Evolutionary conservation across 805 yeast genomes (phyloP).

Genomic region (Suhomyces canberraensis): DNA sequence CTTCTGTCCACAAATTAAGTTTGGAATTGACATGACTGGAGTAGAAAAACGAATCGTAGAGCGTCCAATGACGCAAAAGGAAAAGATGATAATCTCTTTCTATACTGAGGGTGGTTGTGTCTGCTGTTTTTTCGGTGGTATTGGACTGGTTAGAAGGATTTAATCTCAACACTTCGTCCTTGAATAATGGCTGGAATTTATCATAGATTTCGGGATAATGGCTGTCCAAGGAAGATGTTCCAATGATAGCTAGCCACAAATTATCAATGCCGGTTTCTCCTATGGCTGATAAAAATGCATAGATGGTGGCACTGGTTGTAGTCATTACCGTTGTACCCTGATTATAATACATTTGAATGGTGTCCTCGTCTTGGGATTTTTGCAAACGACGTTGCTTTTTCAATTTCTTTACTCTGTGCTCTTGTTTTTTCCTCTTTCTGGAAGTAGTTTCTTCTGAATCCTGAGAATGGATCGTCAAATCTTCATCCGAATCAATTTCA

Average conservation of each 20-base stretch:
- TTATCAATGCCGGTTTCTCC: conserved; percentile 73
- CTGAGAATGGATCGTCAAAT: conserved; percentile 16
- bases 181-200: conserved; percentile 65
- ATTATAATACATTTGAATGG: conserved; percentile 71
- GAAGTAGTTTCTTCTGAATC: conserved; percentile 23
- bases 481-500: conserved; percentile 17
- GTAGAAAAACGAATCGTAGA: conserved; percentile 86
- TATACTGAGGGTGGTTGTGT: conserved; percentile 49
- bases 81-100: conserved; percentile 87
- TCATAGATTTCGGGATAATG: conserved; percentile 74
- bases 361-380: conserved; percentile 47
- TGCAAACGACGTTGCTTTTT: conserved; percentile 38
- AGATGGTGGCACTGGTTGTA: conserved; percentile 75
- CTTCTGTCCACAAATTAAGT: conserved; percentile 84
- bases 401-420: conserved; percentile 24
- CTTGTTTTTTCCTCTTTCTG: conserved; percentile 30
- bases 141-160: conserved; percentile 32
- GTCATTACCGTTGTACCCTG: conserved; percentile 78
- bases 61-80: conserved; percentile 85
- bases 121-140: conserved; percentile 31
- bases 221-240: conserved; percentile 76
- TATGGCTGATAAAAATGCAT: conserved; percentile 72
- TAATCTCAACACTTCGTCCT: conserved; percentile 79
- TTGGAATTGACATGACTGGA: conserved; percentile 91
- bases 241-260: conserved; percentile 87